Conservation (phyloP, 2,329 filamentous ascomycete genomes). For the Hypoxylon sp. region DNA sequence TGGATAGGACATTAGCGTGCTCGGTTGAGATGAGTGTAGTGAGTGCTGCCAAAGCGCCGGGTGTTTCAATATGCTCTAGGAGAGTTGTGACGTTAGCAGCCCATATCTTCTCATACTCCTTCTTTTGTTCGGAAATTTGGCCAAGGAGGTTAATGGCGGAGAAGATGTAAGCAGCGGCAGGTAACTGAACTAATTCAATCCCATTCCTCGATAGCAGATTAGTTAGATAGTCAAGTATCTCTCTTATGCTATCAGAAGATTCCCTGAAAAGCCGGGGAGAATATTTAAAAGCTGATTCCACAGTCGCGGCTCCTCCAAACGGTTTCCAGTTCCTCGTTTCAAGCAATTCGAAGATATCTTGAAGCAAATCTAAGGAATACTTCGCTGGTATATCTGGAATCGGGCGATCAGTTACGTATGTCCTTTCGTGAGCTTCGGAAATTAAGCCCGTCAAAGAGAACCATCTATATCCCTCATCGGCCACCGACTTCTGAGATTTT, state of each 20-base stretch:
- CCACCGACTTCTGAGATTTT: conserved; percentile 78
- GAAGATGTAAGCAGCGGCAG: conserved; percentile 77
- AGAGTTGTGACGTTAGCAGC: conserved; percentile 60
- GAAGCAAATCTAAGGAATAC: conserved; percentile 56
- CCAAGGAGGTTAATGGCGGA: conserved; percentile 74
- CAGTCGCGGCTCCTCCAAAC: conserved; percentile 66
- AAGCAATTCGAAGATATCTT: conserved; percentile 60
- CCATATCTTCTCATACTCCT: conserved; percentile 62
- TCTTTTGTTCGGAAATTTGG: conserved; percentile 57
- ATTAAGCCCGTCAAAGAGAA: conserved; percentile 70
- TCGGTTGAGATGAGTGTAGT: conserved; percentile 64
- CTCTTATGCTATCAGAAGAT: conserved; percentile 47
- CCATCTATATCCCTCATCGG: conserved; percentile 77
- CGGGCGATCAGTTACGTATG: conserved; percentile 42
- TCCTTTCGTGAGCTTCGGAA: conserved; percentile 55
- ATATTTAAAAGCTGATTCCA: conserved; percentile 60
- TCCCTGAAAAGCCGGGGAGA: conserved; percentile 61
- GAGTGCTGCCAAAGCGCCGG: conserved; percentile 56
- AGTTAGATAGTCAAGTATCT: conserved; percentile 62
- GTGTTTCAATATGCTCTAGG: conserved; percentile 54
- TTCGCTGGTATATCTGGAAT: conserved; percentile 52
- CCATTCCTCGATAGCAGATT: conserved; percentile 70
- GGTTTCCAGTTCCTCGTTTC: conserved; percentile 69
- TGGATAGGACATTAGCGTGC: conserved; percentile 58
- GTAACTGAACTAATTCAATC: conserved; percentile 73